Conservation (phyloP, 768 basidiomycete genomes). For the Boletellus sp. region DNA sequence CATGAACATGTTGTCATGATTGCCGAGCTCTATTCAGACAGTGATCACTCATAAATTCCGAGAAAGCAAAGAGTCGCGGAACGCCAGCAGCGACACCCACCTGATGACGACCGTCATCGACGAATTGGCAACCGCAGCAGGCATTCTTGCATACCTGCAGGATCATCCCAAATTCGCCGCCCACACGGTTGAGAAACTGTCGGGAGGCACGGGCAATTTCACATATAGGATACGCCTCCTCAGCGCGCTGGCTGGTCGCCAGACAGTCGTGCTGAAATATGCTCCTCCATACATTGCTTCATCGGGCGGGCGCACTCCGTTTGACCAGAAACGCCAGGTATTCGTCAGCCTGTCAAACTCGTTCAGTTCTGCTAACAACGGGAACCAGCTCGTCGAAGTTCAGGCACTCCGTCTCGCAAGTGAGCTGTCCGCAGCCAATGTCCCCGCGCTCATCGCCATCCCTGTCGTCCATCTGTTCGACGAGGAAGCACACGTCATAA, state of each 20-base stretch:
- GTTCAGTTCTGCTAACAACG: slow-evolving; percentile 13
- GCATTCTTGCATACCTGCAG: slow-evolving; percentile 42
- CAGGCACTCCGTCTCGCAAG: slow-evolving; percentile 46
- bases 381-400: slow-evolving; percentile 42
- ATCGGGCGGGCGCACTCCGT: slow-evolving; percentile 19
- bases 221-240: slow-evolving; percentile 50
- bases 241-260: slow-evolving; percentile 37
- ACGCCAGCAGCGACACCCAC: neutral
- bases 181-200: slow-evolving; percentile 36
- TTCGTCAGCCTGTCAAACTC: slow-evolving; percentile 1
- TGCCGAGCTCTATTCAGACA: neutral
- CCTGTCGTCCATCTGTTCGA: slow-evolving; percentile 53
- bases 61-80: neutral
- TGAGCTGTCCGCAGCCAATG: slow-evolving; percentile 28
- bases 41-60: slow-evolving; percentile 12
- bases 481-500: slow-evolving; percentile 43
- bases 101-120: slow-evolving; percentile 14
- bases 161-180: slow-evolving; percentile 45
- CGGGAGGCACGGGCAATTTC: slow-evolving; percentile 56
- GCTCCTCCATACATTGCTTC: slow-evolving; percentile 41
- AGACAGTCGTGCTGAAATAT: slow-evolving; percentile 59
- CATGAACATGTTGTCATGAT: neutral
- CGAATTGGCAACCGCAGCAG: slow-evolving; percentile 30
- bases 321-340: slow-evolving; percentile 56
- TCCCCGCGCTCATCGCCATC: slow-evolving; percentile 41